Base-by-base conservation (phyloP, 169 alveolate genomes). In the Cryptosporidium felis region DNA sequence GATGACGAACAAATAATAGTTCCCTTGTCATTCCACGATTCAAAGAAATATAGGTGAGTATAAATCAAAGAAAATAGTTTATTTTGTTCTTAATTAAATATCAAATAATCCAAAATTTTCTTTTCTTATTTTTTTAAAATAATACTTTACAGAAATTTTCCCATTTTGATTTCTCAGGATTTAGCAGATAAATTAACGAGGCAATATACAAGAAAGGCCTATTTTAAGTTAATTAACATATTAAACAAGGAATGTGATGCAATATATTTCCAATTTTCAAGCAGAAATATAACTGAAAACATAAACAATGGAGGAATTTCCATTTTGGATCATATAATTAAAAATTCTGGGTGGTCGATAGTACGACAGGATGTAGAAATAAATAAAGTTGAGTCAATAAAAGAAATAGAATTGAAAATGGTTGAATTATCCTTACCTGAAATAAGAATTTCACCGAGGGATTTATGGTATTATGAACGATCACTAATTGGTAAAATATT, bases 21-120 rank as follows among this genome's bases (percentile, higher is more conserved):
- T 74, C 85, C 66, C 16, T 56, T 74, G 3, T 53, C 85, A 53
- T 74, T 74, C n/a, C 85, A 74, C n/a, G 58, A 53, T 38, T n/a
- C 65, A 34, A 74, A 74, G 59, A 74, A 74, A 36, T 40, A 53
- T 34, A 61, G 85, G 85, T 74, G 56, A 38, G 85, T 53, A n/a
- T n/a, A n/a, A n/a, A n/a, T n/a, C n/a, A n/a, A n/a, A n/a, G n/a
- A n/a, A n/a, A n/a, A n/a, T n/a, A n/a, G n/a, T n/a, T n/a, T n/a
- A n/a, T n/a, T n/a, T n/a, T n/a, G n/a, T n/a, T n/a, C n/a, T n/a
- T n/a, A n/a, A n/a, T n/a, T n/a, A n/a, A n/a, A n/a, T n/a, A n/a
- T n/a, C n/a, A n/a, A n/a, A n/a, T n/a, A n/a, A n/a, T n/a, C n/a
- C n/a, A n/a, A n/a, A n/a, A n/a, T n/a, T n/a, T n/a, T n/a, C n/a